Conservation (phyloP, 208 protist genomes). For the Leishmania tropica region DNA sequence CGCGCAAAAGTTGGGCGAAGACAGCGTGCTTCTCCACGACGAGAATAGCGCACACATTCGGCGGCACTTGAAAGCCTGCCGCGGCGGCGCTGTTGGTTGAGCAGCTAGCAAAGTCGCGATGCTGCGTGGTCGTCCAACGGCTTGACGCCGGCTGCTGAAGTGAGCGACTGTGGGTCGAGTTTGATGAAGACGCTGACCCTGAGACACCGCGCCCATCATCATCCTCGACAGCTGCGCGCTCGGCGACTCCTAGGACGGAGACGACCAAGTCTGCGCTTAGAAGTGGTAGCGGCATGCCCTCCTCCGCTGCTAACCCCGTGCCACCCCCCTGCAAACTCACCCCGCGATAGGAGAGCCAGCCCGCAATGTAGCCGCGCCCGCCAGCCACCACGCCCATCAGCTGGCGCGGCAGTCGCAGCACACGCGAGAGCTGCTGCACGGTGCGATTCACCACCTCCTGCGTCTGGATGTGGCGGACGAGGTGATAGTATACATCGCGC, state of each 20-base stretch:
- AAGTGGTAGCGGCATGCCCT: slow-evolving; percentile 32
- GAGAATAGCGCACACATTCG: slow-evolving; percentile 64
- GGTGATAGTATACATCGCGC: slow-evolving; percentile 85
- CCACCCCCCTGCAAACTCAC: slow-evolving; percentile 16
- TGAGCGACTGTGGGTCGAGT: neutral
- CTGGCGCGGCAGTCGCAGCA: slow-evolving; percentile 59
- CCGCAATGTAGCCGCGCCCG: slow-evolving; percentile 66
- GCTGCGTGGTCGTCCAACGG: neutral
- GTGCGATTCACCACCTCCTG: slow-evolving; percentile 58
- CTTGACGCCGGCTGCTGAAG: neutral
- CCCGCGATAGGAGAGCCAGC: slow-evolving; percentile 52
- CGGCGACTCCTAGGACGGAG: neutral
- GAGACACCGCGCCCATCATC: neutral
- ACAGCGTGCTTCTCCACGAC: slow-evolving; percentile 90
- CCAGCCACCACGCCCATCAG: slow-evolving; percentile 72
- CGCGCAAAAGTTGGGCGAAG: slow-evolving; percentile 70
- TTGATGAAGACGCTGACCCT: neutral
- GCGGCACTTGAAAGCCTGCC: slow-evolving; percentile 30
- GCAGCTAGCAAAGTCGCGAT: neutral
- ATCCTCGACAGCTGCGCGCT: neutral
- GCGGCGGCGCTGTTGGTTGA: neutral
- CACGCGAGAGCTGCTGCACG: slow-evolving; percentile 45
- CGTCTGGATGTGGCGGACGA: slow-evolving; percentile 53
- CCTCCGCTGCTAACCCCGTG: neutral
- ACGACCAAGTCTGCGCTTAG: slow-evolving; percentile 20